Evolutionary conservation across 768 basidiomycete genomes (phyloP).

Genomic region (Auriculariales sp.): DNA sequence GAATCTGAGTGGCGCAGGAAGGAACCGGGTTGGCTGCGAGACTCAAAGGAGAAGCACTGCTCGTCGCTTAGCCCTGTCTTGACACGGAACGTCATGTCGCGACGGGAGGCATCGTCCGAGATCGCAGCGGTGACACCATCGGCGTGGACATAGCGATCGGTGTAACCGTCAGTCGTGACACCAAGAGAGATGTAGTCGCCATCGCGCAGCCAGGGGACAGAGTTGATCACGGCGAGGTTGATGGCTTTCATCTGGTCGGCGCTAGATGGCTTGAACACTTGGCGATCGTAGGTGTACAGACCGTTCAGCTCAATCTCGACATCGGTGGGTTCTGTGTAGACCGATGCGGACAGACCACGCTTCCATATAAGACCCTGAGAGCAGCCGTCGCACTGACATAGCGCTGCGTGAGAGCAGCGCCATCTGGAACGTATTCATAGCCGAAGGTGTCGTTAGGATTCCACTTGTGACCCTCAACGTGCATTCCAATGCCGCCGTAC

Average conservation of each 20-base stretch:
- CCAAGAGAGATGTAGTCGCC: background rate
- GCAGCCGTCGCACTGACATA: background rate
- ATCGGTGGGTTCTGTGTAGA: background rate
- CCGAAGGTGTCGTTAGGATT: background rate
- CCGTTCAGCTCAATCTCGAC: background rate
- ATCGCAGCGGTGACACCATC: background rate
- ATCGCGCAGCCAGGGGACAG: background rate
- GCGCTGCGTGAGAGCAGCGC: background rate
- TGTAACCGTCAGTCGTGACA: background rate
- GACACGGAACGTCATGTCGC: background rate
- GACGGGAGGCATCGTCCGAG: background rate
- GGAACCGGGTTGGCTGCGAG: background rate
- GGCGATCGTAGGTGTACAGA: background rate
- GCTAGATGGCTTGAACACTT: background rate
- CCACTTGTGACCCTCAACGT: background rate
- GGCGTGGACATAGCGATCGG: background rate
- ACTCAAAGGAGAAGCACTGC: background rate
- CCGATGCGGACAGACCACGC: background rate
- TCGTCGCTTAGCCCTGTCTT: background rate
- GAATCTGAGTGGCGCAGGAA: background rate
- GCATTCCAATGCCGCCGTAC: background rate
- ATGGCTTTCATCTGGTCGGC: background rate
- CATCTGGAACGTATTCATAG: background rate
- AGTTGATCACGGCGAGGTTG: background rate
- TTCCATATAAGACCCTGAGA: background rate